Conservation (phyloP, 2,329 filamentous ascomycete species). For the Trematosphaeria pertusa region DNA sequence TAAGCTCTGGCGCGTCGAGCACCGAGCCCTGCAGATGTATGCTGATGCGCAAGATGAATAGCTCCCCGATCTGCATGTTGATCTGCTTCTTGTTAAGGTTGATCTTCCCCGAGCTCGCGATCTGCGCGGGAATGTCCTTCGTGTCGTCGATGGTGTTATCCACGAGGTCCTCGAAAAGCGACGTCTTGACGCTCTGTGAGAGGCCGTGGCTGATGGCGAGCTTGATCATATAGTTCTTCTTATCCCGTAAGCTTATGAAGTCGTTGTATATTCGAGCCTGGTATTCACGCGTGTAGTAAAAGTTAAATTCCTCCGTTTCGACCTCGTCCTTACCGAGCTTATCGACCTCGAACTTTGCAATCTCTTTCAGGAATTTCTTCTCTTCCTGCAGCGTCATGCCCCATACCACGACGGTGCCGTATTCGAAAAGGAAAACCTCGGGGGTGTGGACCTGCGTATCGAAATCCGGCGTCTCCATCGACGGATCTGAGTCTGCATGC, state of each 20-base stretch:
- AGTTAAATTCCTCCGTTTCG: conserved; percentile 98
- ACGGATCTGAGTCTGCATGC: conserved; percentile 41
- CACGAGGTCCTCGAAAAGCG: conserved; percentile 93
- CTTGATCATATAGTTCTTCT: conserved; percentile 98
- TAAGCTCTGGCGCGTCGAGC: conserved; percentile 93
- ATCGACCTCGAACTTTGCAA: conserved; percentile 91
- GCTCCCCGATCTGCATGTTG: conserved; percentile 99
- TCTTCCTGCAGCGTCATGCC: conserved; percentile 94
- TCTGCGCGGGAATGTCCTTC: conserved; percentile 90
- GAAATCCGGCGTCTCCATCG: conserved; percentile 68
- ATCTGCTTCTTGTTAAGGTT: conserved; percentile 87
- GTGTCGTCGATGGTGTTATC: conserved; percentile 92
- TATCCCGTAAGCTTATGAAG: conserved; percentile 93
- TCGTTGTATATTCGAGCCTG: conserved; percentile 99
- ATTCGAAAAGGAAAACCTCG: conserved; percentile 95
- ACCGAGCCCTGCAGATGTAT: conserved; percentile 98
- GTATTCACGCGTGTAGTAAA: conserved; percentile 98
- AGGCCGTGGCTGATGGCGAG: conserved; percentile 94
- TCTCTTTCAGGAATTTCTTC: conserved; percentile 88
- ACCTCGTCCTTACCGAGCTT: conserved; percentile 88
- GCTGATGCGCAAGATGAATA: conserved; percentile 97
- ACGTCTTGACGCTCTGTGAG: conserved; percentile 97
- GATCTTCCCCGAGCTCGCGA: conserved; percentile 91
- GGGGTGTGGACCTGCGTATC: conserved; percentile 90
- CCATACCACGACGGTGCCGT: conserved; percentile 98